A percentile compares a stretch with the other conserved stretches of the same genome.
Conservation (phyloP, 2,329 filamentous ascomycete genomes). For the Diaporthe nobilis region DNA sequence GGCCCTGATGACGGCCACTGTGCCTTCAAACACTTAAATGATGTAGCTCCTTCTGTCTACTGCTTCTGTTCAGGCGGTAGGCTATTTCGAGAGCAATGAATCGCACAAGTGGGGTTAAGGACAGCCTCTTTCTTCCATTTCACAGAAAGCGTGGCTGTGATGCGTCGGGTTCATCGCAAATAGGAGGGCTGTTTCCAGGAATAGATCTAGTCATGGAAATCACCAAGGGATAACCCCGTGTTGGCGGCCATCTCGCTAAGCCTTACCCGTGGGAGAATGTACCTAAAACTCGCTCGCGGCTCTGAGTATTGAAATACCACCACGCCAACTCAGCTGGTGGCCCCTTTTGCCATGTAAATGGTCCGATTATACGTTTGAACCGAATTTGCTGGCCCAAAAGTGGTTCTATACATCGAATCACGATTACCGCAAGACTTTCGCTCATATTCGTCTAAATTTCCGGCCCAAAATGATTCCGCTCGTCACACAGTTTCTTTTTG, state of each 20-base stretch:
- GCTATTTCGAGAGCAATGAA: neutral
- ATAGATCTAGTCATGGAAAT: neutral
- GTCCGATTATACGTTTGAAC: too few species aligned
- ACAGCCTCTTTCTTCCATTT: neutral
- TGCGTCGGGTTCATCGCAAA: neutral
- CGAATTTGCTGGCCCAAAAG: too few species aligned
- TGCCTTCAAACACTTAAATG: neutral
- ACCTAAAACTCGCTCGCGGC: too few species aligned
- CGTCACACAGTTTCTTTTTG: too few species aligned
- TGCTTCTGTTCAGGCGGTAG: neutral
- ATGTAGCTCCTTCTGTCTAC: neutral
- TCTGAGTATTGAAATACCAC: neutral
- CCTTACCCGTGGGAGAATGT: too few species aligned
- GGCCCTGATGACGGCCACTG: neutral
- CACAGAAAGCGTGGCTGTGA: neutral
- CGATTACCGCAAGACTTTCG: too few species aligned
- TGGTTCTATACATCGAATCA: too few species aligned
- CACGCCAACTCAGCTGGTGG: too few species aligned
- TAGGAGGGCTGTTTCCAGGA: neutral
- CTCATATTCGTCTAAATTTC: too few species aligned
- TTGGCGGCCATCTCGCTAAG: neutral
- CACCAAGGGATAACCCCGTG: neutral
- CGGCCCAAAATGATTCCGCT: too few species aligned
- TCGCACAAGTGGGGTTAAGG: neutral
- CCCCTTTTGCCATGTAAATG: too few species aligned